Evolutionary conservation across 2,329 filamentous ascomycete species (phyloP).

Genomic region (Graphiopsis chlorocephala): DNA sequence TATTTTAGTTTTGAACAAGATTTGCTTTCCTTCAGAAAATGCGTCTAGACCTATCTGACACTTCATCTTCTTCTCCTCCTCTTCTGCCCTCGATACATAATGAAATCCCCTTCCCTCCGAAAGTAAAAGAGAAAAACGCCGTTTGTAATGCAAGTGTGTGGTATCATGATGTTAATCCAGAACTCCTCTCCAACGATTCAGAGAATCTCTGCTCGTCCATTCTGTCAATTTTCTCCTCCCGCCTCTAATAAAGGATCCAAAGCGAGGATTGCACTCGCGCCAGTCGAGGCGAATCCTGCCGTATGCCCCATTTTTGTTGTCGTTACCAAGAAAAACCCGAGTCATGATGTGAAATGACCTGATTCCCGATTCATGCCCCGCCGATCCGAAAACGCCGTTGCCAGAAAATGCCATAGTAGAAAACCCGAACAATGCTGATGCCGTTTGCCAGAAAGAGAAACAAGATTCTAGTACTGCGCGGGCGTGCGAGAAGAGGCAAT

Average conservation of each 20-base stretch:
- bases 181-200: background rate
- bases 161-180: background rate
- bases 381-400: background rate
- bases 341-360: background rate
- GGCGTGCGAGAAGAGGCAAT: slow-evolving; percentile 20
- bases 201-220: background rate
- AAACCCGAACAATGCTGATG: background rate
- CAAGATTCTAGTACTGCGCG: slow-evolving; percentile 9
- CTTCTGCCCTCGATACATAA: background rate
- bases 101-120: background rate
- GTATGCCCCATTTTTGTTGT: background rate
- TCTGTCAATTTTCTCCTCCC: background rate
- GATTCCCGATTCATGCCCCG: background rate
- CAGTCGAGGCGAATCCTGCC: background rate
- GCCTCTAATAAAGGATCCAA: background rate
- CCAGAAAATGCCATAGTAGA: background rate
- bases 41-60: background rate
- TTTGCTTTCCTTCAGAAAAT: background rate
- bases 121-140: background rate
- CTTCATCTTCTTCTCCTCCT: background rate
- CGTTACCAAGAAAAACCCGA: background rate
- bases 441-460: background rate
- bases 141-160: slow-evolving; percentile 9
- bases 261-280: background rate
- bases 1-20: background rate